Conservation (phyloP, 2,329 filamentous ascomycete species). For the Chrysoporthe cubensis region DNA sequence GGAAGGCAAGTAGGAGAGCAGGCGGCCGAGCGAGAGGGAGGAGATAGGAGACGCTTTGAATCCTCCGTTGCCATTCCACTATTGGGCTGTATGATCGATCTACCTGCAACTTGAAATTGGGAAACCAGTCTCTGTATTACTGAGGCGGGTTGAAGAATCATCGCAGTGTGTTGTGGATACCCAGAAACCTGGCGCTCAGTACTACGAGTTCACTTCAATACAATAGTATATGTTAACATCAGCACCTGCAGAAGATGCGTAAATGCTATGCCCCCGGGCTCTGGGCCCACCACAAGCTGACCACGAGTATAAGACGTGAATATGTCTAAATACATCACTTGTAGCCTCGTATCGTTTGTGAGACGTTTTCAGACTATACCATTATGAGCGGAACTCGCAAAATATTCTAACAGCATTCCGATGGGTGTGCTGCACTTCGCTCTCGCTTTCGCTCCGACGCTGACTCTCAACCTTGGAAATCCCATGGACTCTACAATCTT, state of each 20-base stretch:
- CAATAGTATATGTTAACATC: neutral
- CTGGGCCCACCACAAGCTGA: neutral
- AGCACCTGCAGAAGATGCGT: neutral
- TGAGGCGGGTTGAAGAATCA: neutral
- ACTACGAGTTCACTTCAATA: neutral
- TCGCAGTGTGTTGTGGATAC: neutral
- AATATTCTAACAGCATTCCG: neutral
- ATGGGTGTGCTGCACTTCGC: neutral
- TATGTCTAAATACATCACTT: neutral
- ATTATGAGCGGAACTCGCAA: neutral
- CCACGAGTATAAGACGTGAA: neutral
- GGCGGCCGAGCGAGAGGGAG: neutral
- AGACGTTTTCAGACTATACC: neutral
- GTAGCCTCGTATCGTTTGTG: neutral
- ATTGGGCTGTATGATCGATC: neutral
- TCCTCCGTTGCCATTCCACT: neutral
- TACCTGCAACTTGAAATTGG: too few species aligned
- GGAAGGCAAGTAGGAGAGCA: neutral
- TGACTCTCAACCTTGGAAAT: too few species aligned
- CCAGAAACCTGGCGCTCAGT: neutral
- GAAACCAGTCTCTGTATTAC: too few species aligned
- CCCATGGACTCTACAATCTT: too few species aligned
- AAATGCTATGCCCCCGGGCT: too few species aligned
- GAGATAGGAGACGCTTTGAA: neutral
- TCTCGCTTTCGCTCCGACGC: too few species aligned